Evolutionary conservation across 2,329 filamentous ascomycete species (phyloP).

Genomic region (Trichoderma sp.): DNA sequence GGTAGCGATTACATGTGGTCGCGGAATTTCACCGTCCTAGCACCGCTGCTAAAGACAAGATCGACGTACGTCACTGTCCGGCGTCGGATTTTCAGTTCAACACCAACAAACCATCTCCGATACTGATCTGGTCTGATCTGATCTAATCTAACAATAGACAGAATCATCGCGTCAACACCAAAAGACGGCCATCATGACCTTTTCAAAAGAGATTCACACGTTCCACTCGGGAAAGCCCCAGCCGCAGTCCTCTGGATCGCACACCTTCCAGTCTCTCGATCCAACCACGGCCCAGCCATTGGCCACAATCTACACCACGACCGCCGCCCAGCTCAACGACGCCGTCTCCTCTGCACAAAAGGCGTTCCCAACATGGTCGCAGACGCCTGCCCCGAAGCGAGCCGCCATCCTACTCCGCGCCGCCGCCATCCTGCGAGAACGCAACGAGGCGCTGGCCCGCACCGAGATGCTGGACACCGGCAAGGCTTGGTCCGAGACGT

Average conservation of each 20-base stretch:
- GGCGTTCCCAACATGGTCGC: slow-evolving; percentile 76
- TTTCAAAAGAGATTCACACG: slow-evolving; percentile 54
- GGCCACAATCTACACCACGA: slow-evolving; percentile 72
- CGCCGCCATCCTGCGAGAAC: slow-evolving; percentile 69
- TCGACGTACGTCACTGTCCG: slow-evolving; percentile 11
- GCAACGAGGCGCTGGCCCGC: slow-evolving; percentile 77
- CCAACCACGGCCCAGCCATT: slow-evolving; percentile 70
- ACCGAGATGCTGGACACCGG: slow-evolving; percentile 85
- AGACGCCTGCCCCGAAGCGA: slow-evolving; percentile 71
- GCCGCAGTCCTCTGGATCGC: slow-evolving; percentile 54
- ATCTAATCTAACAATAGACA: not conserved
- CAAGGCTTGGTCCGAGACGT: slow-evolving; percentile 83
- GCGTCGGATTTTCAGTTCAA: not conserved
- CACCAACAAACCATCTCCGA: not conserved
- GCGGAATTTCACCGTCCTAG: not conserved
- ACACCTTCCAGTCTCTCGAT: slow-evolving; percentile 71
- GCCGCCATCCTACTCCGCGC: slow-evolving; percentile 78
- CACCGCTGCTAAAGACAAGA: not conserved
- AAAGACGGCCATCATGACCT: slow-evolving; percentile 35
- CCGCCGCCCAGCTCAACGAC: slow-evolving; percentile 66
- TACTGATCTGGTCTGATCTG: not conserved
- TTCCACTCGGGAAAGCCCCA: slow-evolving; percentile 75
- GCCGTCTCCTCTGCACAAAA: slow-evolving; percentile 69
- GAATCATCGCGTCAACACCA: not conserved
- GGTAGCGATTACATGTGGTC: not conserved